Base-by-base conservation (phyloP, 495 filamentous ascomycete genomes). In the Talaromyces stipitatus region DNA sequence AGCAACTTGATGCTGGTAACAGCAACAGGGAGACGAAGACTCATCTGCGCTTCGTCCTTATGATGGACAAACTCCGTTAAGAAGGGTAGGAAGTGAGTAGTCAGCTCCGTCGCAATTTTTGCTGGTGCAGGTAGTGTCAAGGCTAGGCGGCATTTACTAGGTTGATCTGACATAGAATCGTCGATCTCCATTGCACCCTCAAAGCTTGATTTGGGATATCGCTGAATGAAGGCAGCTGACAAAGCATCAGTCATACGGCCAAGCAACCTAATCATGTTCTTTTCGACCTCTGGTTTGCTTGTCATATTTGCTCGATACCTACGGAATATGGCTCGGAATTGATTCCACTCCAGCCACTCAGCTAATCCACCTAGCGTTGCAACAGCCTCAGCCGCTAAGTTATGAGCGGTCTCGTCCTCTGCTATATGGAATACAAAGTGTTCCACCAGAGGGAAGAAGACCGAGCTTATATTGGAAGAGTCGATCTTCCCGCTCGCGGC, bases 21-120 rank as follows among this genome's bases (percentile, higher is more conserved):
- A 2, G 92, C 89, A 23, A 96, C 86, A 2, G 91, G 91, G 52
- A 95, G 84, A 61, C 94, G 89, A 51, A 92, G 79, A 72, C 91
- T 94, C 71, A 97, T 94, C 16, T 87, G 89, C 1, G 89, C 83
- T 69, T 97, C 91, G 56, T 97, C 88, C 71, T 97, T 97, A 62
- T 92, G 85, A 60, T 96, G 91, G 36, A 99, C 82, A 66, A 95
- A 94, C 20, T 82, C 79, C 9, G 82, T 79, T 50, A 97, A 71
- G 33, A 83, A 78, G 2, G 92, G 89, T 22, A 96, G 77, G 59
- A 96, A 85, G 58, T 83, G 85, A 14, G 82, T 82, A 3, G 79
- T 78, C 33, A 97, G 73, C 61, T 96, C 91, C 4, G 81, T 79
- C 4, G 83, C 78, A 23, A 96, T 74, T 69, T 90, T 91, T 41